Conservation (phyloP, 768 basidiomycete genomes). For the Hortiboletus flavorubellus region DNA sequence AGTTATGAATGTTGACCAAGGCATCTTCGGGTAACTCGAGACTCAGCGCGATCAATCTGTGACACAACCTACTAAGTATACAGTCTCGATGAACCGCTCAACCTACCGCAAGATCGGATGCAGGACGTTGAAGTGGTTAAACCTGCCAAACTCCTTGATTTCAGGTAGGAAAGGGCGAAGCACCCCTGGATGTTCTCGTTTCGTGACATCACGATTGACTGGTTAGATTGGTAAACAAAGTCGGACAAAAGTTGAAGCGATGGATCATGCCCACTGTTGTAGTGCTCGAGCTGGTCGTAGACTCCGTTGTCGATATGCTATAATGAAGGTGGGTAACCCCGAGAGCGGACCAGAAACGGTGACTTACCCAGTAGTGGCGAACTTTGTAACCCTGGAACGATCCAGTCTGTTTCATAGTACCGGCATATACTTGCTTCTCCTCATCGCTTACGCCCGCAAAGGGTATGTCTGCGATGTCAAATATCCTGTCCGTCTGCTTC, state of each 20-base stretch:
- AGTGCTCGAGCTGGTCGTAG: conserved; percentile 60
- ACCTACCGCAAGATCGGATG: conserved; percentile 44
- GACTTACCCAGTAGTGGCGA: conserved; percentile 45
- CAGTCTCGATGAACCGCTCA: background rate
- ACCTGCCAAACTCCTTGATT: conserved; percentile 45
- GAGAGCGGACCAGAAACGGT: background rate
- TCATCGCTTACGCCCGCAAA: conserved; percentile 39
- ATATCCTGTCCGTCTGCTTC: conserved; percentile 42
- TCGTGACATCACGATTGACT: conserved; percentile 52
- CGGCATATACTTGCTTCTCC: conserved; percentile 44
- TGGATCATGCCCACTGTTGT: conserved; percentile 45
- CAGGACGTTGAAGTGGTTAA: conserved; percentile 52
- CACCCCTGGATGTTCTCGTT: conserved; percentile 46
- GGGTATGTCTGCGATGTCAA: conserved; percentile 47
- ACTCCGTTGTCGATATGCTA: conserved; percentile 64
- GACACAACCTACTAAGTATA: background rate
- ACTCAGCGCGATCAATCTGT: conserved; percentile 48
- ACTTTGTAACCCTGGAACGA: conserved; percentile 54
- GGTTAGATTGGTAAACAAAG: background rate
- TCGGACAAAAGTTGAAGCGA: background rate
- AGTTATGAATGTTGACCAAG: conserved; percentile 45
- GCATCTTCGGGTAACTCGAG: conserved; percentile 54
- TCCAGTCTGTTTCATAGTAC: conserved; percentile 40
- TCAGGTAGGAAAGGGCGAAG: conserved; percentile 52
- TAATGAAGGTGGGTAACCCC: background rate